Conservation (phyloP, 345 rosid genomes). For the Gynandropsis gynandra region DNA sequence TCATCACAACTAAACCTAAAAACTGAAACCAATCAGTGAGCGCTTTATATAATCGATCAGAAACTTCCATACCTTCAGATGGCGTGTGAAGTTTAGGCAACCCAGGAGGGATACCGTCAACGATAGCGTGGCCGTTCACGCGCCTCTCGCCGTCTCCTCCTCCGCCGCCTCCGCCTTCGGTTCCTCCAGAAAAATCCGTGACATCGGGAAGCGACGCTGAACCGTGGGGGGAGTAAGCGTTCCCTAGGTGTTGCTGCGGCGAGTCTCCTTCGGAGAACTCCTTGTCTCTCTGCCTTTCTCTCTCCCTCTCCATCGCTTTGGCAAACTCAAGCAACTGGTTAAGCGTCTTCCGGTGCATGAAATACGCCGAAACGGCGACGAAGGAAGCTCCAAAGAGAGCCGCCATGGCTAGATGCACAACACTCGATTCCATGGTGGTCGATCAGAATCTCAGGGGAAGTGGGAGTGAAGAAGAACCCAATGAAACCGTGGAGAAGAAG, state of each 20-base stretch:
- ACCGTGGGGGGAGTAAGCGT: slow-evolving; percentile 45
- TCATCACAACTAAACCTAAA: background rate
- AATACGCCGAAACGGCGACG: slow-evolving; percentile 86
- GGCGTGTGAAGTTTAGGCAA: slow-evolving; percentile 75
- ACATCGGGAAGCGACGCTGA: slow-evolving; percentile 83
- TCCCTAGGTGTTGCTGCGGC: slow-evolving; percentile 33
- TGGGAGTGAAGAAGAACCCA: slow-evolving; percentile 15
- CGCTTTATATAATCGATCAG: background rate
- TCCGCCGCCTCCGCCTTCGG: slow-evolving; percentile 44
- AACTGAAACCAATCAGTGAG: slow-evolving; percentile 3
- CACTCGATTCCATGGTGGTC: slow-evolving; percentile 57
- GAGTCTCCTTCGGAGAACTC: slow-evolving; percentile 47
- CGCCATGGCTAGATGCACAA: slow-evolving; percentile 86
- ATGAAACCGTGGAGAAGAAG: slow-evolving; percentile 14
- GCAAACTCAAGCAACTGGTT: slow-evolving; percentile 87
- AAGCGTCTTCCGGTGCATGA: slow-evolving; percentile 91
- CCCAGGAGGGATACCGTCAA: slow-evolving; percentile 74
- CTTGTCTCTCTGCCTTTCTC: slow-evolving; percentile 24
- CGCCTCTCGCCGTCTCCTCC: slow-evolving; percentile 48
- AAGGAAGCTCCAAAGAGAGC: slow-evolving; percentile 95
- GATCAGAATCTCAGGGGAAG: background rate
- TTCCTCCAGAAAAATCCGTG: slow-evolving; percentile 40
- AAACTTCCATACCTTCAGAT: slow-evolving; percentile 63
- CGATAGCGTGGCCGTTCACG: slow-evolving; percentile 49
- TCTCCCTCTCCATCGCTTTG: slow-evolving; percentile 60